A percentile compares a stretch with the other conserved stretches of the same genome.
phyloP scores from a whole-genome alignment of 805 yeast species.

The Lachancea cidri region DNA sequence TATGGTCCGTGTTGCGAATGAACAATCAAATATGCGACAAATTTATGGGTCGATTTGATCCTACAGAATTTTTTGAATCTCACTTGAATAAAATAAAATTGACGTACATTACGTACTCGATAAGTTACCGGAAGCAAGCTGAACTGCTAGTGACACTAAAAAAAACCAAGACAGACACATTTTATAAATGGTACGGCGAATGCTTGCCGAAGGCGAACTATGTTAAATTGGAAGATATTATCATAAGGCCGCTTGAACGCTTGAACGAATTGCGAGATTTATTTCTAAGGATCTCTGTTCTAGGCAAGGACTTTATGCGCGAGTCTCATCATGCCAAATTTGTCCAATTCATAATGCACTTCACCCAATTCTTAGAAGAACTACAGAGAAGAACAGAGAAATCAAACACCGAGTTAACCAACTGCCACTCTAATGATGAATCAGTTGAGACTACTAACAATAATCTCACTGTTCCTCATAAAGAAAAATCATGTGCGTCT shows the following conservation, averaged over 20 bases:
- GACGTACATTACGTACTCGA: slow-evolving; percentile 32
- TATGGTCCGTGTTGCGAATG: too few species aligned
- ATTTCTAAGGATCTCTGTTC: slow-evolving; percentile 7
- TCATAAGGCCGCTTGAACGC: slow-evolving; percentile 33
- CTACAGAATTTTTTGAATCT: slow-evolving; percentile 19
- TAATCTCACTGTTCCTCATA: slow-evolving; percentile 1
- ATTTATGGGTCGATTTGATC: slow-evolving; percentile 4
- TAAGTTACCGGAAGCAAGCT: slow-evolving; percentile 30
- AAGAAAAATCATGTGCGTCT: slow-evolving; percentile 2
- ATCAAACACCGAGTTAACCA: neutral
- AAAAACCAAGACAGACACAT: slow-evolving; percentile 12
- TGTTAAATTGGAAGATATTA: slow-evolving; percentile 27
- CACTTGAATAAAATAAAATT: slow-evolving; percentile 32
- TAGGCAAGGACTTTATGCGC: slow-evolving; percentile 1
- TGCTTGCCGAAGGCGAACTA: slow-evolving; percentile 29
- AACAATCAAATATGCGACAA: too few species aligned
- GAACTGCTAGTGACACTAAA: slow-evolving; percentile 20
- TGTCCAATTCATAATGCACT: neutral
- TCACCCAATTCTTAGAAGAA: neutral
- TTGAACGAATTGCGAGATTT: slow-evolving; percentile 21
- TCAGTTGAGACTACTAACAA: too few species aligned
- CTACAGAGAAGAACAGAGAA: neutral
- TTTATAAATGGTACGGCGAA: slow-evolving; percentile 33
- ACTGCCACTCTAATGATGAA: neutral
- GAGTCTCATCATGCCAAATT: neutral